These are phyloP conservation scores for Flaveria brownii DNA, from an alignment of 129 eudicot genomes.

Conservation along the genomic window DNA sequence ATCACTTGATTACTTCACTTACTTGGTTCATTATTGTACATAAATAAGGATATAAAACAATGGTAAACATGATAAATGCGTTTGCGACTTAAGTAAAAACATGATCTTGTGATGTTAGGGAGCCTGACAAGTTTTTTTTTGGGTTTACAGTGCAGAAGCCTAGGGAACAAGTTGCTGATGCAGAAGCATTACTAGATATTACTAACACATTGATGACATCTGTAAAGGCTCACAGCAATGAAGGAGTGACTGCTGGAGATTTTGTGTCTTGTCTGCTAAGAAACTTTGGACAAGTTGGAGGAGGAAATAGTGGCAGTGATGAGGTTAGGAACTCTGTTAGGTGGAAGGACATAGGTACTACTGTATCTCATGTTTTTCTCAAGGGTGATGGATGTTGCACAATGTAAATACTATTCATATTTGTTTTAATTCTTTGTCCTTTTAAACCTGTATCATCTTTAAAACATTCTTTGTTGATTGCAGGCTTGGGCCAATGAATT, in stretches of 20 bases:
- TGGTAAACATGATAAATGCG: neutral
- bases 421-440: neutral
- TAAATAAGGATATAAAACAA: neutral
- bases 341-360: slow-evolving; percentile 75
- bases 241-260: slow-evolving; percentile 80
- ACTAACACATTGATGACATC: slow-evolving; percentile 71
- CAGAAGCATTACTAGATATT: slow-evolving; percentile 87
- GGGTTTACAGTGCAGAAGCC: slow-evolving; percentile 72
- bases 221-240: slow-evolving; percentile 73
- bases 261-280: slow-evolving; percentile 62
- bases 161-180: slow-evolving; percentile 98
- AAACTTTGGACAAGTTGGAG: slow-evolving; percentile 55
- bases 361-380: slow-evolving; percentile 61
- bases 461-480: neutral
- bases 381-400: slow-evolving; percentile 73
- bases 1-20: too few species aligned
- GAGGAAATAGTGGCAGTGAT: slow-evolving; percentile 39
- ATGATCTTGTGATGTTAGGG: neutral
- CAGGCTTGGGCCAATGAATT: slow-evolving; percentile 98
- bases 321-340: slow-evolving; percentile 48
- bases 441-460: too few species aligned
- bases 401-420: slow-evolving; percentile 43
- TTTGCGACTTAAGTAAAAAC: neutral
- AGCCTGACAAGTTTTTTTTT: slow-evolving; percentile 6
- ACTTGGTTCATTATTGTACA: too few species aligned